These are phyloP conservation scores for Chalciporus sp. DNA, from an alignment of 1,284 basidiomycete species.

Conservation along the genomic window DNA sequence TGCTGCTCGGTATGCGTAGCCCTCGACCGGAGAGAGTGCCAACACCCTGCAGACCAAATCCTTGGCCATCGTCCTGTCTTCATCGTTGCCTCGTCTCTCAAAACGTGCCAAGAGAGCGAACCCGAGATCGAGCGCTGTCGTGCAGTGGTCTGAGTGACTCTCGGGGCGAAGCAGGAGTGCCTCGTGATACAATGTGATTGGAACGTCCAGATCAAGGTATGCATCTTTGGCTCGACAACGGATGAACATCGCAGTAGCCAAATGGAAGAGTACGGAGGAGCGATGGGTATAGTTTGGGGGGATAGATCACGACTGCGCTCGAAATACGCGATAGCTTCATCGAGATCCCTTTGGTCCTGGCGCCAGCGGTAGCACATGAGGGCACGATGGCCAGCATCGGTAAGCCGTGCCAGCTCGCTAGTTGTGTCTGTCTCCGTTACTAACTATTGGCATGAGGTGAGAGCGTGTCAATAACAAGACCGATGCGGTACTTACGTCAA, in stretches of 20 bases:
- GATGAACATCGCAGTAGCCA: constrained; percentile 9
- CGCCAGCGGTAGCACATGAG: neutral
- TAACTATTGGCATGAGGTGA: no score
- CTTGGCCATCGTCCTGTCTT: neutral
- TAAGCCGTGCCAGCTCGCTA: neutral
- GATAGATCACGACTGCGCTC: constrained; percentile 2
- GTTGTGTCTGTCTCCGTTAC: no score
- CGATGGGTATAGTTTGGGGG: constrained; percentile 9
- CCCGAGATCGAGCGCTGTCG: constrained; percentile 4
- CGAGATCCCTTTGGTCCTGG: neutral
- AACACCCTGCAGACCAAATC: neutral
- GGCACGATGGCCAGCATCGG: neutral
- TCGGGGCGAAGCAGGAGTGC: constrained; percentile 1
- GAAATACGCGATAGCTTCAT: constrained; percentile 1
- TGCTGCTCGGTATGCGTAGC: neutral
- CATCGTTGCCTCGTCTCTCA: neutral
- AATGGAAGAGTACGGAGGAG: constrained; percentile 7
- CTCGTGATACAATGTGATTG: constrained; percentile 2
- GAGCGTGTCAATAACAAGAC: no score
- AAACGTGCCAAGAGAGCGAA: neutral
- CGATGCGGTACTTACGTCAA: no score
- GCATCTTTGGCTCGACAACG: neutral
- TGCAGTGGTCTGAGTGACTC: constrained; percentile 4
- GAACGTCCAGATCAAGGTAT: neutral
- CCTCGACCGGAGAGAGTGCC: neutral